Base-by-base conservation (phyloP, 441 rosid genomes). In the Flueggea neowawraea region DNA sequence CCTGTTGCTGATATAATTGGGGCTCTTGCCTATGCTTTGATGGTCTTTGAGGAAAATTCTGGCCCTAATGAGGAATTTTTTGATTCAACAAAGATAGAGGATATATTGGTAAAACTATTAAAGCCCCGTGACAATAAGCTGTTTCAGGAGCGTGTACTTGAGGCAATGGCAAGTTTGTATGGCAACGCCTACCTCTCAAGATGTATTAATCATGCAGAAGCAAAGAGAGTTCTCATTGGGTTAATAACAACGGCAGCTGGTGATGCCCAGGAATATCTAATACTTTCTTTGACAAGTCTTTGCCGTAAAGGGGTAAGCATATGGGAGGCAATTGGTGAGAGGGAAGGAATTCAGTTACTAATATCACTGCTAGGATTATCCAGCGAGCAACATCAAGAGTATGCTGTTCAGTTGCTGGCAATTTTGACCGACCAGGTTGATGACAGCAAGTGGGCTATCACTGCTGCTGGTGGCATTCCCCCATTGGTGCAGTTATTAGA, bases 391-490 rank as follows among this genome's bases (percentile, higher is more conserved):
- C 91, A 85, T 65, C 98, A 88, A 72, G 91, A 88, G 70, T 75
- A 81, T 49, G 83, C 88, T 16, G 95, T 88, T 71, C 80, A 77
- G 64, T 80, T 90, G 73, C 69, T 94, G 65, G 91, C 80, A 39
- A 89, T 90, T 67, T 78, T 88, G 79, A 85, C 93, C 13, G 86
- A 88, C 55, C 87, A 83, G 63, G 89, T 87, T 53, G 97, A 88
- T 56, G 98, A 90, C 69, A 90, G 98, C 69, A 90, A 90, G 79
- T 94, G 97, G 97, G 95, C 98, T 48, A 82, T 94, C 61, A 94
- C 96, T 47, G 95, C 97, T 39, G 97, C 95, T 16, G 98, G 96
- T 13, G 97, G 98, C 61, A 93, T 93, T 80, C 98, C 98, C 75
- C 98, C 90, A 8, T 58, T 90, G 68, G 81, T 88, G 48, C 96